Base-by-base conservation (phyloP, 345 rosid species). In the Hibiscus tridactylites region DNA sequence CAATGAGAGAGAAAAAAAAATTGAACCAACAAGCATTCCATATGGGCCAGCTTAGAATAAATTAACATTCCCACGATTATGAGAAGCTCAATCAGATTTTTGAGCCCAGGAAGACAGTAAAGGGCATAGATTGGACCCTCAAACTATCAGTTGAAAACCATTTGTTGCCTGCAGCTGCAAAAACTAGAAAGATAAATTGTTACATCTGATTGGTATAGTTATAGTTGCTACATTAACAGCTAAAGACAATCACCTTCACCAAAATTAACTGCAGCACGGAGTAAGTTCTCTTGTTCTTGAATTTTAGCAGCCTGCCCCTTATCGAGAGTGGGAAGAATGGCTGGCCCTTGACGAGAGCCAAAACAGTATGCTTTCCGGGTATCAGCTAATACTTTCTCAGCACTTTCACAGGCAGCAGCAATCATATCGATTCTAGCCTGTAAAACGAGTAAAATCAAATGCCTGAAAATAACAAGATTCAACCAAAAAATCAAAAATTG, bases 401-500 rank as follows among this genome's bases (percentile, higher is more conserved):
- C 97, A 85, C 89, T 85, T 79, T 88, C 96, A 84, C 98, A 95
- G 19, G 97, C 99, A 65, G 87, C 89, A 13, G 82, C 94, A 80
- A 96, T 96, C 93, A 82, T 88, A 19, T 88, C 91, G 24, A 96
- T 89, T 81, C 98, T 91, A 62, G 83, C 81, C 98, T 91, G 85
- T 73, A 82, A 72, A 72, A 71, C 16, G 6, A 75, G 69, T 66
- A 54, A 70, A 15, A 62, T 54, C 26, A 75, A 52, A 21, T n/a
- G 15, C 26, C 56, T 73, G 58, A 62, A 29, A 65, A 57, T 58
- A 68, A 62, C 35, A 11, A 44, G 6, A 29, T 17, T 37, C 28
- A 15, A 53, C 16, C 35, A 16, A 7, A 46, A 35, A 60, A 52
- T 42, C 3, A 71, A 68, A 35, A 35, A 35, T 24, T 46, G 35